Percentiles rank a stretch among this genome's conserved stretches.
phyloP scores from a whole-genome alignment of 1,284 basidiomycete species.

The Rhodotorula mucilaginosa region DNA sequence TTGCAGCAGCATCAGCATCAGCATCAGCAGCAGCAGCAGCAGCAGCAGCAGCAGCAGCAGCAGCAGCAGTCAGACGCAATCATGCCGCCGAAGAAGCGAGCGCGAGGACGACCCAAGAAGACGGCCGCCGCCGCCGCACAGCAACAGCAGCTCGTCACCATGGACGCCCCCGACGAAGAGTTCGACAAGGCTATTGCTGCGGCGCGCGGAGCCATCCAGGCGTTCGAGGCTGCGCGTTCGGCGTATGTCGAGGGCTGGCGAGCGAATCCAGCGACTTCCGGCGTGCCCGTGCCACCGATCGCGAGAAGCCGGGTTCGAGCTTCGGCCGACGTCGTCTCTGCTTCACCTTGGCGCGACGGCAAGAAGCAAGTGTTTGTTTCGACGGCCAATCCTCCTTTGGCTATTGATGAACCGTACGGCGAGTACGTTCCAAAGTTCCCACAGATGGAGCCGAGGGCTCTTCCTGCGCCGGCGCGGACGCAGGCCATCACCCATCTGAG shows the following conservation, averaged over 20 bases:
- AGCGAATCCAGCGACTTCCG: too few species aligned
- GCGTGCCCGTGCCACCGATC: background rate
- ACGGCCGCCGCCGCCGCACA: background rate
- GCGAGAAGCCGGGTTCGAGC: background rate
- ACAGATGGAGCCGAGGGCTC: too few species aligned
- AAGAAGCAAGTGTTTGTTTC: background rate
- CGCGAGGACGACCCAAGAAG: too few species aligned
- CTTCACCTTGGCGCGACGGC: background rate
- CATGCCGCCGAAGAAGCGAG: too few species aligned
- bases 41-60: too few species aligned
- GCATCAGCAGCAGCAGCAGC: too few species aligned
- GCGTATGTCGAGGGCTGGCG: background rate
- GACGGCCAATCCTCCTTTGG: background rate
- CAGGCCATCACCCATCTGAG: too few species aligned
- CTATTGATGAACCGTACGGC: background rate
- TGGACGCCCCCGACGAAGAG: background rate
- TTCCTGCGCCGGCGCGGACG: too few species aligned
- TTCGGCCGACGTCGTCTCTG: background rate
- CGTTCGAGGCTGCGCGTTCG: background rate
- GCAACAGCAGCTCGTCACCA: background rate
- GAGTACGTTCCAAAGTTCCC: background rate
- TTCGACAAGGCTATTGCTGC: background rate
- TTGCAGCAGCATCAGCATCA: too few species aligned
- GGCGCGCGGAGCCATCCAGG: background rate
- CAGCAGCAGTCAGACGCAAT: too few species aligned